Percentiles rank a stretch among this genome's conserved stretches.
phyloP scores from a whole-genome alignment of 164 flowering plant genomes.

The Aristolochia fimbriata region DNA sequence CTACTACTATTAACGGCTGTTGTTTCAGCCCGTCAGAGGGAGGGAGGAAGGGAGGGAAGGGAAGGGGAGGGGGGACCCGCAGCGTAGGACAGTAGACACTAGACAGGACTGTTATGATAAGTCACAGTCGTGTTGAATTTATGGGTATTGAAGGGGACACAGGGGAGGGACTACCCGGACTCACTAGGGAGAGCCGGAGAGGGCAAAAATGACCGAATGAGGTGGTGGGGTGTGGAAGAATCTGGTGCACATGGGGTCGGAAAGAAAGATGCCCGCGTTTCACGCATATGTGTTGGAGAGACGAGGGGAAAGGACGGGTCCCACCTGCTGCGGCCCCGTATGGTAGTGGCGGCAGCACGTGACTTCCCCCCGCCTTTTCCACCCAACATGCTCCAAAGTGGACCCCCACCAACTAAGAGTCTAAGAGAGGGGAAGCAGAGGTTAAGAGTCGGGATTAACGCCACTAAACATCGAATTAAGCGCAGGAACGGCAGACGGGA shows the following conservation, averaged over 20 bases:
- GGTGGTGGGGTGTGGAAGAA: constrained; percentile 3
- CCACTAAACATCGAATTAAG: constrained; percentile 1
- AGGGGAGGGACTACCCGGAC: too few species aligned
- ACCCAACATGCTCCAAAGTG: not conserved
- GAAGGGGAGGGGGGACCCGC: too few species aligned
- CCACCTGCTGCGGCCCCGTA: not conserved
- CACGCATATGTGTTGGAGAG: constrained; percentile 3
- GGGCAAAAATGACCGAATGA: not conserved
- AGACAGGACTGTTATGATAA: too few species aligned
- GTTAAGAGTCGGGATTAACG: constrained; percentile 2
- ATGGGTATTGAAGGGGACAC: too few species aligned
- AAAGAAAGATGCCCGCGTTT: constrained; percentile 9
- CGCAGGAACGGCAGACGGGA: too few species aligned
- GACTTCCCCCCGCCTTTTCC: not conserved
- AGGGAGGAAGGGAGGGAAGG: too few species aligned
- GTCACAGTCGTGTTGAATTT: too few species aligned
- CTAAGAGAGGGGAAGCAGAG: too few species aligned
- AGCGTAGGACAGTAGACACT: too few species aligned
- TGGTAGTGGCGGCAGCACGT: constrained; percentile 2
- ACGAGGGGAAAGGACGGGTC: constrained; percentile 1
- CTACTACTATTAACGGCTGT: too few species aligned
- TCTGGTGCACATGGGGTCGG: constrained; percentile 8
- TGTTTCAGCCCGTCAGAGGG: too few species aligned
- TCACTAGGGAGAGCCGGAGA: not conserved
- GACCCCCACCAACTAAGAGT: too few species aligned